phyloP scores from a whole-genome alignment of 2,329 filamentous ascomycete species.

The Harringtonia lauricola region DNA sequence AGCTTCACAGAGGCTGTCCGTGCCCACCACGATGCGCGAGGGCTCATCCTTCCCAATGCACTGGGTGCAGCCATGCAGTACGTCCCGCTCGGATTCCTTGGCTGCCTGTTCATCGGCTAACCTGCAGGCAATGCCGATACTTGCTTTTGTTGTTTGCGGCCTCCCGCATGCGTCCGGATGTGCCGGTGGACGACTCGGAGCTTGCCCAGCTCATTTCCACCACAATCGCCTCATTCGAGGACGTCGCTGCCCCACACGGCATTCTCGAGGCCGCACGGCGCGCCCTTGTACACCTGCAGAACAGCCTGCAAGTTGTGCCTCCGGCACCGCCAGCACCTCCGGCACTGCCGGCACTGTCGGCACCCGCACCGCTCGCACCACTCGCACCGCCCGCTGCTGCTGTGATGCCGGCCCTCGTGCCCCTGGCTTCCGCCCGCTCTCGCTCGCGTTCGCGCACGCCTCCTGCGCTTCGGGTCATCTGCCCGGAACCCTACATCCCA shows the following conservation, averaged over 20 bases:
- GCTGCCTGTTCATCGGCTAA: background rate
- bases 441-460: background rate
- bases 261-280: conserved; percentile 7
- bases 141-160: conserved; percentile 10
- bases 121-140: conserved; percentile 11
- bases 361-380: no score
- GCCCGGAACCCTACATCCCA: no score
- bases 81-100: background rate
- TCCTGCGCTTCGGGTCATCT: background rate
- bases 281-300: conserved; percentile 1
- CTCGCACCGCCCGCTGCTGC: no score
- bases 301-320: background rate
- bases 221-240: conserved; percentile 3
- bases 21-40: conserved; percentile 7
- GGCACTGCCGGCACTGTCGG: background rate
- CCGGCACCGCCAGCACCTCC: background rate
- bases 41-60: conserved; percentile 8
- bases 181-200: conserved; percentile 1
- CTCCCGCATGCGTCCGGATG: conserved; percentile 1
- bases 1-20: conserved; percentile 7
- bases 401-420: no score
- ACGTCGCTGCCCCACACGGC: conserved; percentile 2
- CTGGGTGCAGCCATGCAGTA: conserved; percentile 9
- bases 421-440: no score
- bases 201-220: conserved; percentile 6